phyloP scores from a whole-genome alignment of 2,329 filamentous ascomycete species.

The Canariomyces notabilis region DNA sequence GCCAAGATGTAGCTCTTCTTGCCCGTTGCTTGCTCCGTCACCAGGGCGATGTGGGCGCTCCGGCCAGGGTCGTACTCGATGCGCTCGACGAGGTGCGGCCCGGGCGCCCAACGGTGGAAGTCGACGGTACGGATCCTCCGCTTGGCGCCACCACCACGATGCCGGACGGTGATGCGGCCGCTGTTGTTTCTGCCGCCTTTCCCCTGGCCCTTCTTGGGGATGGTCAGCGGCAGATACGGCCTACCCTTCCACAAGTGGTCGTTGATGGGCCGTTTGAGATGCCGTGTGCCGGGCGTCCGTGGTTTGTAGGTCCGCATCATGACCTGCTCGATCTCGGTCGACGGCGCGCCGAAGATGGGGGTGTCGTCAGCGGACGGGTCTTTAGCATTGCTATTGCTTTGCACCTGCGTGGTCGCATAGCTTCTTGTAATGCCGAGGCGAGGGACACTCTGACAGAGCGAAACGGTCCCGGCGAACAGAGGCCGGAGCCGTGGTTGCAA shows the following conservation, averaged over 20 bases:
- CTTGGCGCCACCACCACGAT: constrained; percentile 89
- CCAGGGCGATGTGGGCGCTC: constrained; percentile 84
- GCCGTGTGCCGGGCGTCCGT: constrained; percentile 84
- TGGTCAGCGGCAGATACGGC: constrained; percentile 76
- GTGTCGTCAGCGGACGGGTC: constrained; percentile 7
- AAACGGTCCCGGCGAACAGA: constrained; percentile 28
- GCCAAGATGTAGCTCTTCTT: constrained; percentile 88
- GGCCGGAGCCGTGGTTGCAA: constrained; percentile 61
- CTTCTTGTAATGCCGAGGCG: constrained; percentile 20
- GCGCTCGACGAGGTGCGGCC: constrained; percentile 82
- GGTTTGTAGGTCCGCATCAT: constrained; percentile 84
- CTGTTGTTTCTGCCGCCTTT: constrained; percentile 90
- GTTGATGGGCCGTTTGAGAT: constrained; percentile 88
- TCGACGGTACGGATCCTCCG: constrained; percentile 88
- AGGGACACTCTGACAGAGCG: constrained; percentile 22
- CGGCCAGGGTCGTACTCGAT: constrained; percentile 96
- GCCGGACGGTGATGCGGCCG: constrained; percentile 80
- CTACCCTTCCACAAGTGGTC: constrained; percentile 96
- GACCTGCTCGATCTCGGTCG: constrained; percentile 34
- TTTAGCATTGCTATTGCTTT: constrained; percentile 11
- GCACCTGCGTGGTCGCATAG: constrained; percentile 24
- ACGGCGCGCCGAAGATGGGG: constrained; percentile 10
- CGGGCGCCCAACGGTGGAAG: constrained; percentile 72
- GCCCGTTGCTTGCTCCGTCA: constrained; percentile 69
- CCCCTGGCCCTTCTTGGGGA: constrained; percentile 84